Percentiles rank a stretch among this genome's conserved stretches.
These are phyloP conservation scores for Phaeoacremonium minimum DNA, from an alignment of 2,329 filamentous ascomycete species.

Conservation along the genomic window DNA sequence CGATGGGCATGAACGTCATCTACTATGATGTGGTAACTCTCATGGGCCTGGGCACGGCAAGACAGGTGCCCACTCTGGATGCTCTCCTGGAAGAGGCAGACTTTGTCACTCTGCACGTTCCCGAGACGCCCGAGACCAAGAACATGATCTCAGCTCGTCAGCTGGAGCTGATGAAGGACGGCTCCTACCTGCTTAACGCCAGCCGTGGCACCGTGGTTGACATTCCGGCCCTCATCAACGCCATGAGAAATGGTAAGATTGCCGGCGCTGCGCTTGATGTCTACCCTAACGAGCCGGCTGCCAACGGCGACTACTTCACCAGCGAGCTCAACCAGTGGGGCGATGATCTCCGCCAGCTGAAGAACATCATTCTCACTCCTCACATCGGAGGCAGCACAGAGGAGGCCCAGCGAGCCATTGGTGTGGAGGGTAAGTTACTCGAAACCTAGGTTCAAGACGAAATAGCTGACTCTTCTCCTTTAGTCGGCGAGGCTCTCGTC, in stretches of 20 bases:
- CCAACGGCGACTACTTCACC: conserved; percentile 94
- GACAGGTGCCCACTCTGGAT: conserved; percentile 75
- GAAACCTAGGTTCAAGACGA: background rate
- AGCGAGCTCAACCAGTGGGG: conserved; percentile 78
- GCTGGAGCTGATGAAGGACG: conserved; percentile 84
- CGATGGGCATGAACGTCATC: conserved; percentile 97
- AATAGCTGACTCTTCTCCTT: background rate
- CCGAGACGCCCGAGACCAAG: conserved; percentile 87
- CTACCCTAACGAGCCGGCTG: conserved; percentile 88
- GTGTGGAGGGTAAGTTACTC: conserved; percentile 62
- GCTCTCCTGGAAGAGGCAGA: conserved; percentile 75
- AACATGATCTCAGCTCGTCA: conserved; percentile 82
- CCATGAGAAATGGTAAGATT: conserved; percentile 79
- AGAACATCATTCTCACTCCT: conserved; percentile 91
- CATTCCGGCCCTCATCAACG: conserved; percentile 85
- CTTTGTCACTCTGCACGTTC: conserved; percentile 93
- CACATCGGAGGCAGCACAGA: conserved; percentile 98
- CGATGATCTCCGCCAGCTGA: conserved; percentile 77
- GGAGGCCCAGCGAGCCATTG: conserved; percentile 94
- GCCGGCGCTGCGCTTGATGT: conserved; percentile 96
- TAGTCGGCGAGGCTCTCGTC: conserved; percentile 79
- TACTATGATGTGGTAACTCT: conserved; percentile 95
- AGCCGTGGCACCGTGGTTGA: conserved; percentile 91
- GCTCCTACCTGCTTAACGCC: conserved; percentile 93
- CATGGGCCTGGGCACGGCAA: conserved; percentile 88